Evolutionary conservation across 495 filamentous ascomycete species (phyloP).

Genomic region (Neurospora discreta): DNA sequence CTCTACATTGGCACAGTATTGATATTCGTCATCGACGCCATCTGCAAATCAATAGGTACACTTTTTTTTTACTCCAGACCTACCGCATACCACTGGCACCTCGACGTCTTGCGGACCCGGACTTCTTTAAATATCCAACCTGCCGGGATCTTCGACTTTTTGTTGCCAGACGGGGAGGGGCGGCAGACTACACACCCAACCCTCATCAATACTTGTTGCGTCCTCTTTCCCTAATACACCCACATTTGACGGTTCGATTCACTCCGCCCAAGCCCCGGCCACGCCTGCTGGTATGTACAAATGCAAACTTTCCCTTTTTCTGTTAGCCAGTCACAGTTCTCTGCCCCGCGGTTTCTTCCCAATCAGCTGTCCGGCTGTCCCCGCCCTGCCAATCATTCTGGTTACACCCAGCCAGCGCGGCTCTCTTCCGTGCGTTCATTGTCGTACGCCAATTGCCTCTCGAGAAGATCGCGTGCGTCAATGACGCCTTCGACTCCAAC

Average conservation of each 20-base stretch:
- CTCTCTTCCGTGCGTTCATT: no score
- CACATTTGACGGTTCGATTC: not conserved
- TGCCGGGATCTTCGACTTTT: not conserved
- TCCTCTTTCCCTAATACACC: not conserved
- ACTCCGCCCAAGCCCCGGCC: not conserved
- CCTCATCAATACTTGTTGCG: not conserved
- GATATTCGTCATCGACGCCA: not conserved
- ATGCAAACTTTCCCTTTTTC: not conserved
- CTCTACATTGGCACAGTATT: not conserved
- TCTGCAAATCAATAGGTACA: not conserved
- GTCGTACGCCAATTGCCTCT: no score
- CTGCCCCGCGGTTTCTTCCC: not conserved
- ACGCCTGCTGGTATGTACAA: not conserved
- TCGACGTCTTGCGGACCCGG: not conserved
- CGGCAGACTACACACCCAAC: not conserved
- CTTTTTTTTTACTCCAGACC: not conserved
- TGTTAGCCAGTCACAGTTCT: not conserved
- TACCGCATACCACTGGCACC: not conserved
- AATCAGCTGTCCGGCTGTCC: no score
- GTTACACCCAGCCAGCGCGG: not conserved
- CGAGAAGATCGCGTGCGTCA: conserved; percentile 20
- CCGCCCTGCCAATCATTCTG: not conserved
- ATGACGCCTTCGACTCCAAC: conserved; percentile 15
- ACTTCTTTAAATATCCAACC: not conserved
- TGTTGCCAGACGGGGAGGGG: not conserved